Evolutionary conservation across 2,329 filamentous ascomycete genomes (phyloP), one percentile per base, ranked within the genome.

Genomic region (Aureobasidium sp.): DNA sequence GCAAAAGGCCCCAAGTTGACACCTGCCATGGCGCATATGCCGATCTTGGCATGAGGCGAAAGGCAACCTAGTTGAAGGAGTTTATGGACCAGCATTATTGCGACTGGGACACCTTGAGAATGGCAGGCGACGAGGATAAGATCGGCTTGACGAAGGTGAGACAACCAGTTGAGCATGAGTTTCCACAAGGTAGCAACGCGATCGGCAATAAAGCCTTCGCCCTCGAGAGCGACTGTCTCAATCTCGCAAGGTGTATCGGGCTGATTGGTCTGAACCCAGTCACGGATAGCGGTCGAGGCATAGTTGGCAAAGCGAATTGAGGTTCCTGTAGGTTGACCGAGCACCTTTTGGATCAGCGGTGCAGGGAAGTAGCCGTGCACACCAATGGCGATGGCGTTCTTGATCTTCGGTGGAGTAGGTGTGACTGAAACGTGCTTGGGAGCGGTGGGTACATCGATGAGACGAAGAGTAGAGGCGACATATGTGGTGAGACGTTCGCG

Each of bases 321-420:
- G 0, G 94, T 99, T 6, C 94, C 94, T 0, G 92, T 99, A 0
- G 94, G 94, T 68, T 96, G 93, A 0, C 94, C 94, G 17, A 97
- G 87, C 67, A 99, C 89, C 22, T 88, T 89, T n/a, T 94, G 87
- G 39, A 99, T 81, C 45, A 95, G 84, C 0, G 88, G 85, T 0
- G 91, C 91, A 0, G 94, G 94, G 67, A 97, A 97, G 64, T 96
- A 88, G 0, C 94, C 94, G 73, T 99, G 94, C 1, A 99, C 85
- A 42, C 94, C 94, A 67, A 99, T 96, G 1, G 92, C 91, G 5
- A 99, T 81, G 14, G 94, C 94, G 67, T 88, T 94, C 70, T 85
- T 90, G 50, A 97, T 85, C 66, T 83, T 88, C 33, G 69, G 68
- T 0, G 84, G 80, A 8, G 89, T 84, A 48, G 85, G 85, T 7